Base-by-base conservation (phyloP, 2,329 filamentous ascomycete genomes). In the Trichoderma citrinoviride region DNA sequence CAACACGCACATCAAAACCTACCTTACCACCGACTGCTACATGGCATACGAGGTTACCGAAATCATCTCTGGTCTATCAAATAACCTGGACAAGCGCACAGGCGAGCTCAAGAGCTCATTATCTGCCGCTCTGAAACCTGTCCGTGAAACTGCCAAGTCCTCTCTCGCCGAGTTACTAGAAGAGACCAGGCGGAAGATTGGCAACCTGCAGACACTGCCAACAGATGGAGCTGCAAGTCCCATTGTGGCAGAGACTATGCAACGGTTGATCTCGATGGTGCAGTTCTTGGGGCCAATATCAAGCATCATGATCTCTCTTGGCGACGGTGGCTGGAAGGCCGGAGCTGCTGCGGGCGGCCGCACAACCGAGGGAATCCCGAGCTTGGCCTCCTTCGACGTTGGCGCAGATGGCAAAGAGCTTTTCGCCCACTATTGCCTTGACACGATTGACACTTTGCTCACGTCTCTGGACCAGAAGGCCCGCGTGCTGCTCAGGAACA, bases 1-100 rank as follows among this genome's bases (percentile, higher is more conserved):
- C 37, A 97, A 98, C 75, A 84, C 86, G 56, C 93, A 97, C 73
- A 93, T 98, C 77, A 93, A 93, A 74, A 81, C 85, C 46, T 93
- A 97, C 73, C 80, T 97, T 44, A 86, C 88, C 69, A 97, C 92
- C 0, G 95, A 99, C 76, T 98, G 94, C 77, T 98, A 92, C 75
- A 84, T 99, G 55, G 93, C 93, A 7, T 99, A 96, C 75, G 95
- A 99, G 74, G 91, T 98, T 37, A 91, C 96, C 37, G 94, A 97
- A 72, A 91, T 97, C 66, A 87, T 98, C 53, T 91, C 92, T 0
- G 85, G 85, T 14, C 83, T 97, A 54, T 93, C 92, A 2, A 89
- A 88, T 64, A 88, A 90, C 44, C 80, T 99, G 4, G 94, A 97
- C 68, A 85, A 86, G 5, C 88, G 90, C 67, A 96, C 93, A 0